Base-by-base conservation (phyloP, 257 asterid species). In the Solanum etuberosum region DNA sequence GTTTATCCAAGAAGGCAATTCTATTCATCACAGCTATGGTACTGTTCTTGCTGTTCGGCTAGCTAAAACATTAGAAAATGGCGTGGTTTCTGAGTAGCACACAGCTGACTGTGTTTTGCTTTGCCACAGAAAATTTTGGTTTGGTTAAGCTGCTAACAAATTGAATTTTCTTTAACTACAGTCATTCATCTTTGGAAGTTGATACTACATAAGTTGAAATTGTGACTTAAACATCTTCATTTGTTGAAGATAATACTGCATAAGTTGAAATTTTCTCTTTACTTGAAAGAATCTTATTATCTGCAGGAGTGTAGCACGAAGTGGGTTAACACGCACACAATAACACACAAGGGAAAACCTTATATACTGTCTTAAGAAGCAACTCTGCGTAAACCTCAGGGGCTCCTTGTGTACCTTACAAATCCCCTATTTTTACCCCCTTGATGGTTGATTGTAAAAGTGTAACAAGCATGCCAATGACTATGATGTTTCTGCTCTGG, bases 261-360 rank as follows among this genome's bases (percentile, higher is more conserved):
- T 27, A 78, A 78, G 31, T 25, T 78, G 84, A 78, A 78, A 27
- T 43, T 15, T 29, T 27, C 84, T 15, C 63, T 27, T 20, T 7
- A 57, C 25, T 57, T 57, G 23, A 54, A 54, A 57, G 25, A 57
- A 57, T 20, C 65, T 57, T 20, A 57, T 57, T 57, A 57, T 85
- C 15, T 90, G 92, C 97, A 95, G 99, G 96, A 93, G 89, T 88
- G 88, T 92, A 76, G 57, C 96, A 83, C 92, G 97, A 92, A 92
- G 93, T 42, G 98, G 98, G 77, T 86, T 90, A 89, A 92, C 95
- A 37, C 98, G 98, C 90, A 87, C 97, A 67, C 98, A 93, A 91
- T 96, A 91, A 94, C 95, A 90, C 63, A 63, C 78, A 18, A 38
- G 65, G 65, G 65, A 57, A 46, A 51, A 20, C 65, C 65, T 20